Conservation (phyloP, 441 rosid genomes). For the Erodium chrysanthum region DNA sequence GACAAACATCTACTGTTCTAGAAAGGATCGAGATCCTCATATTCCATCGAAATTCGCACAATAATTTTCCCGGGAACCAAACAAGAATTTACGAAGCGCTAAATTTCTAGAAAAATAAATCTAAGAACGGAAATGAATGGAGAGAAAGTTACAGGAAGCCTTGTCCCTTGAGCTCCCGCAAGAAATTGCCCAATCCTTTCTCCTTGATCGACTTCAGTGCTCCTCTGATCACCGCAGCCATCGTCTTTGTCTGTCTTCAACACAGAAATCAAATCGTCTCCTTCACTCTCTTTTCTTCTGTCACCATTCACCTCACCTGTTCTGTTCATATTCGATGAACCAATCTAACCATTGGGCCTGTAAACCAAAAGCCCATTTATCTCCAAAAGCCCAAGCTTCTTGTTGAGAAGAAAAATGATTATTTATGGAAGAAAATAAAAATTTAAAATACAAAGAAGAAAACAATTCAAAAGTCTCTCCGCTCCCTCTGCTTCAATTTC, state of each 20-base stretch:
- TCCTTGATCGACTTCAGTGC: constrained; percentile 53
- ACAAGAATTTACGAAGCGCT: not conserved
- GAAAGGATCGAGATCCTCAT: not conserved
- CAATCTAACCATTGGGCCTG: not conserved
- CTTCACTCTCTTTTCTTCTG: not conserved
- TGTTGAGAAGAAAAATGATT: not conserved
- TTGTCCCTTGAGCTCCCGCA: constrained; percentile 53
- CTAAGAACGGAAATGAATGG: not conserved
- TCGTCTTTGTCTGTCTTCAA: constrained; percentile 13
- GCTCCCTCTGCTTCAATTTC: constrained; percentile 56
- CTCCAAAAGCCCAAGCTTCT: not conserved
- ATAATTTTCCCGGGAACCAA: not conserved
- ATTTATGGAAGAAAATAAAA: not conserved
- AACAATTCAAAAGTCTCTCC: constrained; percentile 25
- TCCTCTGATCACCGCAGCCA: constrained; percentile 79
- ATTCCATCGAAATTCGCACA: not conserved
- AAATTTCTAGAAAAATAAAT: not conserved
- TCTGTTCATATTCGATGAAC: not conserved
- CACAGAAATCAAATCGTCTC: not conserved
- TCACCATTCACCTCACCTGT: too few relatives aligned
- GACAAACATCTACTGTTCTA: not conserved
- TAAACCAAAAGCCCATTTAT: not conserved
- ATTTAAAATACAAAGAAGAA: not conserved
- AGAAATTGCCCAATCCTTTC: constrained; percentile 56
- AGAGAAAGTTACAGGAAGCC: constrained; percentile 45